Percentiles rank a stretch among this genome's conserved stretches.
Conservation (phyloP, 805 yeast genomes). For the Monosporozyma unispora region DNA sequence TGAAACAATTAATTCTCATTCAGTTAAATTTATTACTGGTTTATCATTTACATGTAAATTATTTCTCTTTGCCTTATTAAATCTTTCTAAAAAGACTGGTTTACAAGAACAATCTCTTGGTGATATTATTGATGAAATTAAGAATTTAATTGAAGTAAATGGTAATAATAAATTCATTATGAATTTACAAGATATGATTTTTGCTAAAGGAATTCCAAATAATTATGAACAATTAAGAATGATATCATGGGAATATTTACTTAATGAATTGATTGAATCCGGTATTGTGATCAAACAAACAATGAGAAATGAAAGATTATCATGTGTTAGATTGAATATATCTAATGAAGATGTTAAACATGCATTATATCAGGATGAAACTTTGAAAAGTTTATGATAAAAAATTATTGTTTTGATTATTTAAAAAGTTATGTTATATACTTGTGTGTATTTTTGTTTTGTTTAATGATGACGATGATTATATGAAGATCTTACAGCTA, state of each 20-base stretch:
- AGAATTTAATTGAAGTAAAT: conserved; percentile 40
- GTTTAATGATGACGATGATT: background rate
- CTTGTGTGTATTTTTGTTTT: background rate
- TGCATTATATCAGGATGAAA: conserved; percentile 50
- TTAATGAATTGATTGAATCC: conserved; percentile 65
- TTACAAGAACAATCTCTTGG: conserved; percentile 63
- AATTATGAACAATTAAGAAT: conserved; percentile 36
- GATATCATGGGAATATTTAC: conserved; percentile 42
- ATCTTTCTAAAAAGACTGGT: conserved; percentile 58
- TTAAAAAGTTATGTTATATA: no score
- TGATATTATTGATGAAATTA: conserved; percentile 71
- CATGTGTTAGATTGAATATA: conserved; percentile 54
- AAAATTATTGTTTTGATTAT: no score
- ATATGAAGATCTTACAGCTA: background rate
- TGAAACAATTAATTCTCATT: conserved; percentile 71
- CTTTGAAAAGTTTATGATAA: conserved; percentile 29
- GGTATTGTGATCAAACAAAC: conserved; percentile 69
- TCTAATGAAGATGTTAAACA: conserved; percentile 60
- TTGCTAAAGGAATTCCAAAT: conserved; percentile 26
- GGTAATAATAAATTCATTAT: conserved; percentile 21
- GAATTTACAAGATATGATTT: conserved; percentile 29
- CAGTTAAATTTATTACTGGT: conserved; percentile 45
- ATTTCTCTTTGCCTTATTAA: conserved; percentile 57
- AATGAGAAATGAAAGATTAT: conserved; percentile 56
- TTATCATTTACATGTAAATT: conserved; percentile 65